Base-by-base conservation (phyloP, 129 eudicot species). In the Escallonia rubra region DNA sequence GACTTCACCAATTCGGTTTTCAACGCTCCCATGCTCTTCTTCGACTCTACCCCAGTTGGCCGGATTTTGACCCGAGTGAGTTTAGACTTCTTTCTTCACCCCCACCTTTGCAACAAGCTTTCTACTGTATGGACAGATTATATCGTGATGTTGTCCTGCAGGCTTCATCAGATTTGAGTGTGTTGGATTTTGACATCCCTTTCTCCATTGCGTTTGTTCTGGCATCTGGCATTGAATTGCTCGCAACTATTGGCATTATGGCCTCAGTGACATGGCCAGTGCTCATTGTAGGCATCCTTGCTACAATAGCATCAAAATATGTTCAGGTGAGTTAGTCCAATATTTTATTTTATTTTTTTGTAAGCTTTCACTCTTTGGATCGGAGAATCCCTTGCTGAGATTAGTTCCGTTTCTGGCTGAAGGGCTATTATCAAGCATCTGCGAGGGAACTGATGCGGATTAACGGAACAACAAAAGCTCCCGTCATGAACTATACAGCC, bases 381-480 rank as follows among this genome's bases (percentile, higher is more conserved):
- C 15, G 16, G 39, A 46, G 40, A 42, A 41, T 55, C 8, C 14
- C 7, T 51, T 14, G 16, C n/a, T 12, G 40, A 41, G 39, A 23
- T 23, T 23, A 42, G 9, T 57, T 56, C 15, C 46, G 4, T 64
- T 43, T 60, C 65, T 60, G 63, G 55, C 13, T 62, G 50, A 60
- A 86, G 94, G 89, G 80, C 49, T 84, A 84, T 59, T 87, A 90
- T 64, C 95, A 82, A 67, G 79, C 89, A 52, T 73, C 89, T 34
- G 95, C 97, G 23, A 74, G 87, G 68, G 95, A 90, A 67, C 81
- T 90, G 44, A 85, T 86, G 85, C 82, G 97, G 69, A 84, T 87
- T 66, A 90, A 85, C 8, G 95, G 97, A 79, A 90, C 84, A 41
- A 87, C 97, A 43, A 90, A 90, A 76, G 97, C 97, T 62, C 97